phyloP scores from a whole-genome alignment of 208 protist genomes.

The Angomonas ambiguus region DNA sequence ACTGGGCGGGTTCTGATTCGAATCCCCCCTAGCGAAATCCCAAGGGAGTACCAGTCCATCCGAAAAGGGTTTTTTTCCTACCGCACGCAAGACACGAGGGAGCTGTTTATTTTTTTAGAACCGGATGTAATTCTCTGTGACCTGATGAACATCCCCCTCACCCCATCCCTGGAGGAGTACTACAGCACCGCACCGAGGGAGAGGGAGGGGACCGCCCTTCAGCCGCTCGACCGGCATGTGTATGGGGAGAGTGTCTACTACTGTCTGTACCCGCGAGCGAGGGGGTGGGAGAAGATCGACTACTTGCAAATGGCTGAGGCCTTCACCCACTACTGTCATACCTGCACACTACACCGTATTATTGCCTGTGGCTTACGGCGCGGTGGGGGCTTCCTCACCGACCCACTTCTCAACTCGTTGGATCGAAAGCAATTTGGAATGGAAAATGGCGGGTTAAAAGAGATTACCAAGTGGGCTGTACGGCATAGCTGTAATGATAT shows the following conservation, averaged over 20 bases:
- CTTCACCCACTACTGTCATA: slow-evolving; percentile 64
- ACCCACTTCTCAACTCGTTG: slow-evolving; percentile 55
- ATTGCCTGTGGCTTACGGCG: slow-evolving; percentile 48
- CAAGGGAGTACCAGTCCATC: slow-evolving; percentile 11
- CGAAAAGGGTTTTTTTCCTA: slow-evolving; percentile 56
- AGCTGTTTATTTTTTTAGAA: slow-evolving; percentile 60
- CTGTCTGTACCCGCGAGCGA: slow-evolving; percentile 21
- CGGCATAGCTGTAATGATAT: slow-evolving; percentile 52
- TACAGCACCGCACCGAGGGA: slow-evolving; percentile 18
- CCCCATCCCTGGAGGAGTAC: slow-evolving; percentile 38
- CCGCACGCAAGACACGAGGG: slow-evolving; percentile 36
- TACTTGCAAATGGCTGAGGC: slow-evolving; percentile 59
- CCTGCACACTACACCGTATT: slow-evolving; percentile 21
- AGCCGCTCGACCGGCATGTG: not conserved
- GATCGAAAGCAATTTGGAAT: slow-evolving; percentile 52
- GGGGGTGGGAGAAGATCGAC: slow-evolving; percentile 19
- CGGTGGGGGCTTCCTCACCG: slow-evolving; percentile 44
- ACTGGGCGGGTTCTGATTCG: slow-evolving; percentile 42
- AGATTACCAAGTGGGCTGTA: slow-evolving; percentile 36
- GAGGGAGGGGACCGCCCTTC: not conserved
- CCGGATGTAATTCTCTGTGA: slow-evolving; percentile 44
- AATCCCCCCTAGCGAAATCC: slow-evolving; percentile 26
- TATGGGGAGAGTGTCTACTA: slow-evolving; percentile 12
- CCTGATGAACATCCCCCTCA: not conserved
- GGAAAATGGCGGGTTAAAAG: slow-evolving; percentile 43